These are phyloP conservation scores for Teratosphaeria zuluensis DNA, from an alignment of 2,329 filamentous ascomycete species.

Conservation along the genomic window DNA sequence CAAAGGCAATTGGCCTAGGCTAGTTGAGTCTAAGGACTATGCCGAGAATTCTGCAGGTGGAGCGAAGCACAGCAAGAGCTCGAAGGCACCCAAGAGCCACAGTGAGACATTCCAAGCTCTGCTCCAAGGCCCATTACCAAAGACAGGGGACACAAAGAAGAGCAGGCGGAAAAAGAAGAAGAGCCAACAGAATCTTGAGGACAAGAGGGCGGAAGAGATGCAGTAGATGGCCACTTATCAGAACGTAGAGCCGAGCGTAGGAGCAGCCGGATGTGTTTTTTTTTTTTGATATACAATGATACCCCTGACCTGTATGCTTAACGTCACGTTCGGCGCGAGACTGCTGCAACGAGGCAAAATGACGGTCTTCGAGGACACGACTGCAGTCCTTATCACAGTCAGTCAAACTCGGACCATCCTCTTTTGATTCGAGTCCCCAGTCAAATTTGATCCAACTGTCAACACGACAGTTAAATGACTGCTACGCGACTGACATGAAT, in stretches of 20 bases:
- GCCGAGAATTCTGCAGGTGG: not conserved
- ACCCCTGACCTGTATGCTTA: not conserved
- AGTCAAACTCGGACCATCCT: too few species aligned
- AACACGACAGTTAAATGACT: too few species aligned
- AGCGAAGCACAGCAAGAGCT: not conserved
- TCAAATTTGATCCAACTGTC: too few species aligned
- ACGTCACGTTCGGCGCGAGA: too few species aligned
- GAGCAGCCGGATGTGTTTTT: not conserved
- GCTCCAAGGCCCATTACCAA: slow-evolving; percentile 18
- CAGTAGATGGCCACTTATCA: not conserved
- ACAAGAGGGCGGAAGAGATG: slow-evolving; percentile 9
- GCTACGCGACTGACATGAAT: too few species aligned
- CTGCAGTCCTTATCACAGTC: too few species aligned
- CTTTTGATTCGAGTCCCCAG: too few species aligned
- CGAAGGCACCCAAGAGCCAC: slow-evolving; percentile 7
- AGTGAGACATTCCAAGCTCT: slow-evolving; percentile 17
- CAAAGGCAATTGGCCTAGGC: not conserved
- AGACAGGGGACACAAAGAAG: slow-evolving; percentile 16
- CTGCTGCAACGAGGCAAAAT: too few species aligned
- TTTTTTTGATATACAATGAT: not conserved
- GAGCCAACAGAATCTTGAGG: slow-evolving; percentile 4
- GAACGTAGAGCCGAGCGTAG: not conserved
- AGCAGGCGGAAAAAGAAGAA: slow-evolving; percentile 15
- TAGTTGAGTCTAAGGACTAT: not conserved
- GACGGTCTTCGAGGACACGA: too few species aligned